Evolutionary conservation across 495 filamentous ascomycete species (phyloP), one percentile per base, ranked within the genome.

Genomic region (Podospora bellae-mahoneyi): DNA sequence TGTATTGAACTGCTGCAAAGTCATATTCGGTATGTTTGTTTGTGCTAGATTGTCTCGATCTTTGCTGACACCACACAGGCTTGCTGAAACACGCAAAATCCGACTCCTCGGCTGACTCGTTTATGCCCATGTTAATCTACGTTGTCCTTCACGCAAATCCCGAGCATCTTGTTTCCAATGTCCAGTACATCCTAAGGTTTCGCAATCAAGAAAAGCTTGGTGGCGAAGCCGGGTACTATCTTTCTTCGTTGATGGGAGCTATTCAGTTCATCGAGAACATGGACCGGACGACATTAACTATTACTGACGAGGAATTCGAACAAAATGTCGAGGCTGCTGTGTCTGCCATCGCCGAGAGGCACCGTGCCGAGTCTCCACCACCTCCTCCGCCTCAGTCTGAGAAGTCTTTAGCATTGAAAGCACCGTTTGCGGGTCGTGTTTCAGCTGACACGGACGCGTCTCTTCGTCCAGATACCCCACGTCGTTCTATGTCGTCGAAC

Each of bases 1-100:
- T 78, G 92, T 98, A 63, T 79, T 99, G 59, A 99, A 99, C 79
- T 97, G 93, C 80, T 99, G 95, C 85, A 99, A 99, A 78, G 95
- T 99, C 65, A 97, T 99, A 64, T 98, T 99, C 82, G 95, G 94
- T 92, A 77, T 72, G 85, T 73, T 20, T 26, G 9, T 9, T 16
- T 23, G 10, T 6, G 16, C 26, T 28, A 30, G 30, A 26, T 3
- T 64, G 20, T 53, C 28, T 55, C 15, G 56, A 15, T 13, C 1
- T 3, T 9, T n/a, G n/a, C 72, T 79, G 63, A 80, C 58, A 5
- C 16, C 65, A 56, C 4, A 19, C 67, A 93, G 91, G 92, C n/a
- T 84, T 97, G 20, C 83, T 99, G 62, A 93, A 92, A 67, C 96
- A 97, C 77, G 87, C 92, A 28, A 94, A 96, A 75, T 89, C 90